Evolutionary conservation across 352 stramenopile species (phyloP), one percentile per base, ranked within the genome.

Genomic region (Blastocystis sp.): DNA sequence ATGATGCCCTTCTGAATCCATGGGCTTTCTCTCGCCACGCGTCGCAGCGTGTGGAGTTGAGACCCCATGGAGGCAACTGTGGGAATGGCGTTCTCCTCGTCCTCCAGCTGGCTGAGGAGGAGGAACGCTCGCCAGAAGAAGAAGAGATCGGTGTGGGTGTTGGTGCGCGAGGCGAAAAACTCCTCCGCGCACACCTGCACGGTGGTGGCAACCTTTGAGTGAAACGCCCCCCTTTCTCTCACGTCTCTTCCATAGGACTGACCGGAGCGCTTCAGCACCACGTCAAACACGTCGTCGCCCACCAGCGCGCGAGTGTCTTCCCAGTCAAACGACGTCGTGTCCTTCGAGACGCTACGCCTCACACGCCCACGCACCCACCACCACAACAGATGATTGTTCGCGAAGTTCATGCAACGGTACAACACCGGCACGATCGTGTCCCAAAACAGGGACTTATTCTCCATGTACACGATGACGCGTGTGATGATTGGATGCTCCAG

Each of bases 401-500:
- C 69, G 62, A 79, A 79, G 21, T 17, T 64, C 19, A 79, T 64
- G 19, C 28, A 79, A 17, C 28, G 34, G 9, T 79, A 79, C 7
- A 28, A 1, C 21, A 79, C 40, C 2, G 38, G 69, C 1, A 52
- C 23, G 9, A 79, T 11, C 7, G n/a, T 64, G 21, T 28, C 45
- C 69, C 69, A 79, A 10, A 17, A 79, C 11, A 79, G 41, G 14
- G 11, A 41, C 1, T 61, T 19, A 23, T 79, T 28, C 9, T 17
- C 38, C 28, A 28, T 79, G 10, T 64, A 79, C 43, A 52, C 23
- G 14, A 79, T 41, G 21, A 61, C 62, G 1, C 69, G 43, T 10
- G 41, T 79, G 45, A 79, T 64, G 38, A 79, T 79, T 19, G 69
- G 45, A 23, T 79, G 69, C 38, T 79, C 69, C 43, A 79, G 38